phyloP scores from a whole-genome alignment of 768 basidiomycete genomes.

The Asterophora lycoperdoides region DNA sequence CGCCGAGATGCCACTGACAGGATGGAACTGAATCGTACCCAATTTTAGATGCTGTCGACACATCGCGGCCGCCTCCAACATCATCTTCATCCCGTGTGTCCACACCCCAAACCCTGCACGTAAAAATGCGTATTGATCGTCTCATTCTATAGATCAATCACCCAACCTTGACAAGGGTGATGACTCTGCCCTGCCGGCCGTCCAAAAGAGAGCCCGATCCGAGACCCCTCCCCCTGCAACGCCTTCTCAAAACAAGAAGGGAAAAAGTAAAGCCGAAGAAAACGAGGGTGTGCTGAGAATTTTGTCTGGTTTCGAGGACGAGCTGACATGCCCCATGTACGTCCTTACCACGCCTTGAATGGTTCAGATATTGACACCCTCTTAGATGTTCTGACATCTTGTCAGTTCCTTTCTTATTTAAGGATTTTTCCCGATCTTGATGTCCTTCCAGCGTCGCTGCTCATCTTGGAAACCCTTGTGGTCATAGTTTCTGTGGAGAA shows the following conservation, averaged over 20 bases:
- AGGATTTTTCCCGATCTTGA: constrained; percentile 2
- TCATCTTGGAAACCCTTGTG: constrained; percentile 66
- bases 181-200: neutral
- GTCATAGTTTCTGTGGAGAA: constrained; percentile 67
- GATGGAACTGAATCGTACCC: neutral
- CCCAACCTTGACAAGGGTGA: neutral
- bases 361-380: neutral
- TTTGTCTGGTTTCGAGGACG: constrained; percentile 54
- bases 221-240: constrained; percentile 5
- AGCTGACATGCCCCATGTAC: constrained; percentile 70
- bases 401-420: constrained; percentile 34
- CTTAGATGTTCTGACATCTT: constrained; percentile 67
- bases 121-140: neutral
- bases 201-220: constrained; percentile 13
- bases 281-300: constrained; percentile 21
- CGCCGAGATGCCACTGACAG: neutral
- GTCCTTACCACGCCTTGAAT: constrained; percentile 21
- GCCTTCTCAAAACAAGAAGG: constrained; percentile 33
- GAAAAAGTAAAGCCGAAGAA: constrained; percentile 35
- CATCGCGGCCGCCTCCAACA: constrained; percentile 1
- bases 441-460: constrained; percentile 47
- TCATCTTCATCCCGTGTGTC: constrained; percentile 2
- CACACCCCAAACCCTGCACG: neutral
- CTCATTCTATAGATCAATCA: neutral
- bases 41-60: constrained; percentile 6